Percentiles rank a stretch among this genome's conserved stretches.
phyloP scores from a whole-genome alignment of 75 land plant species.

The Cryptomeria japonica region DNA sequence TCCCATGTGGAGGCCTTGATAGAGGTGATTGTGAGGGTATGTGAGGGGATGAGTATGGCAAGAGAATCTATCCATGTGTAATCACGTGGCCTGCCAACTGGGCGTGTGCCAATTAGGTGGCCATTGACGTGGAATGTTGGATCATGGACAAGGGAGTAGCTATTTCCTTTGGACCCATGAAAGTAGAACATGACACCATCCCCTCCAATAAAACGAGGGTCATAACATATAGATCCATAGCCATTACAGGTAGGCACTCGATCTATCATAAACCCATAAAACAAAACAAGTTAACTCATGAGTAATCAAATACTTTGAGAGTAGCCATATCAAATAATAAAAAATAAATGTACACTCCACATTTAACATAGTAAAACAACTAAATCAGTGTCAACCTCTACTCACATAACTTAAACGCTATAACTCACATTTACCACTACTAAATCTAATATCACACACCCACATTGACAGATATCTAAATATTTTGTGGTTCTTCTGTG shows the following conservation, averaged over 20 bases:
- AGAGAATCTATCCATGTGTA: constrained; percentile 73
- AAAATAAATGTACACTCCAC: too few species aligned
- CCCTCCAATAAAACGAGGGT: constrained; percentile 30
- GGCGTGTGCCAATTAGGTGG: constrained; percentile 49
- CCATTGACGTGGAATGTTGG: constrained; percentile 37
- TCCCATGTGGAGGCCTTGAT: constrained; percentile 26
- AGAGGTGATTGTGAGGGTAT: constrained; percentile 26
- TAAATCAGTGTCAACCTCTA: too few species aligned
- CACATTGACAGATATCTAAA: too few species aligned
- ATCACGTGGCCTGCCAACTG: constrained; percentile 52
- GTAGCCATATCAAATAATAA: background rate
- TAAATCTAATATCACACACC: too few species aligned
- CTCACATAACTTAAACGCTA: too few species aligned
- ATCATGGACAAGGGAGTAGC: constrained; percentile 32
- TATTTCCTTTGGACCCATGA: constrained; percentile 26
- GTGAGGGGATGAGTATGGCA: constrained; percentile 38
- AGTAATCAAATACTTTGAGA: background rate
- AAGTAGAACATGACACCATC: constrained; percentile 52
- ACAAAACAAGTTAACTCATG: background rate
- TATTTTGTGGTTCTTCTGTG: too few species aligned
- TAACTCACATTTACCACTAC: too few species aligned
- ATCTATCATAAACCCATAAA: background rate
- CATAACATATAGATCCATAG: constrained; percentile 14
- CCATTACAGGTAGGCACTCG: constrained; percentile 32
- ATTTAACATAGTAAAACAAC: too few species aligned